phyloP scores from a whole-genome alignment of 1,284 basidiomycete species.

The Phenoliferia sp. region DNA sequence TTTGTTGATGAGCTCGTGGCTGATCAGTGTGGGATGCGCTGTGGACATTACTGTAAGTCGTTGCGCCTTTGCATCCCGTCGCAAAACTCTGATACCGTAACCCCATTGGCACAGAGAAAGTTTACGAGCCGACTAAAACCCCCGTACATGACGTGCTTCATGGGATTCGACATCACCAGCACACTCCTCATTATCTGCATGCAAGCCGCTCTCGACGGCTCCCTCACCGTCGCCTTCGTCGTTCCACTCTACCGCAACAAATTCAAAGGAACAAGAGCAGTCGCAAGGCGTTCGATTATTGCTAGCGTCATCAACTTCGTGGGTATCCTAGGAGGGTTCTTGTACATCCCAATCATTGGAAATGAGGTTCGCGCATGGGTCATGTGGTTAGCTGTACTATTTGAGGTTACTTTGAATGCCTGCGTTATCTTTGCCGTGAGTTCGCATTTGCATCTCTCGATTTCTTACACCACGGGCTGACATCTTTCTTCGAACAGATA shows the following conservation, averaged over 20 bases:
- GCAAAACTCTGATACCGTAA: too few relatives aligned
- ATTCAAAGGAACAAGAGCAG: neutral
- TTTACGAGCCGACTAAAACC: neutral
- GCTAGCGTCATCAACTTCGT: neutral
- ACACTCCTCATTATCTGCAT: neutral
- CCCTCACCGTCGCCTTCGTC: neutral
- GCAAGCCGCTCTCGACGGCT: neutral
- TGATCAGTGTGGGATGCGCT: neutral
- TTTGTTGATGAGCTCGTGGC: neutral
- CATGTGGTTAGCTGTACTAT: neutral
- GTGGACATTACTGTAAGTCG: neutral
- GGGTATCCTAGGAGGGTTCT: neutral
- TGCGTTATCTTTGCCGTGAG: too few relatives aligned
- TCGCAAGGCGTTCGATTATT: neutral
- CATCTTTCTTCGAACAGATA: too few relatives aligned
- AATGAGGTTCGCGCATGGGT: neutral
- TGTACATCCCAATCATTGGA: neutral
- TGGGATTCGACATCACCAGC: neutral
- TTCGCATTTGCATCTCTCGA: too few relatives aligned
- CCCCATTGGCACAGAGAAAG: neutral
- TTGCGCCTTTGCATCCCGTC: too few relatives aligned
- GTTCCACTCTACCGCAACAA: neutral
- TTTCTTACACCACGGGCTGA: too few relatives aligned
- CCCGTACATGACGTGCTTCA: neutral
- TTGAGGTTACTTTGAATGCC: too few relatives aligned